Evolutionary conservation across 768 basidiomycete genomes (phyloP), one percentile per base, ranked within the genome.

Genomic region (Mycena vulgaris): DNA sequence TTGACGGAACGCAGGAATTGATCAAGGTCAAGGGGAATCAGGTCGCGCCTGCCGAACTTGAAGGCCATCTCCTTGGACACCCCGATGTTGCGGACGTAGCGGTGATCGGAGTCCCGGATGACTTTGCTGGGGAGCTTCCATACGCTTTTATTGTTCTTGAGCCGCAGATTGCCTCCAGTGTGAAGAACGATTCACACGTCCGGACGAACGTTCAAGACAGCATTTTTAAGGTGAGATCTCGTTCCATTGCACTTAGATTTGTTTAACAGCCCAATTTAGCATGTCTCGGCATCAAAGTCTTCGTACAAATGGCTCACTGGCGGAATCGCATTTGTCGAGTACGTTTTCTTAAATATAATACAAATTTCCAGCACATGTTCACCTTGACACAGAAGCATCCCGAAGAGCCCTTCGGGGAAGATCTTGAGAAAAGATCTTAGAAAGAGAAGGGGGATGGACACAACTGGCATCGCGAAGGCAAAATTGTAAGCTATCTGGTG

Each of bases 41-140:
- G 67, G 83, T 84, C 16, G 80, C 83, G 8, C 83, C 82, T 3
- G 81, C 92, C 3, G 91, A 92, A 66, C 80, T 92, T 16, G 91
- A 92, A 75, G 91, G 81, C 23, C 80, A 80, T 59, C 74, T 85
- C 9, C 75, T 84, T 19, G 77, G 76, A 13, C 89, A 92, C 77
- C 82, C 87, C 3, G 87, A 89, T 72, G 83, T 92, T 25, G 79
- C 82, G 3, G 92, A 92, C 68, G 84, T 82, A 6, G 90, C 90
- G 66, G 90, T 93, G 10, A 84, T 93, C n/a, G 87, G 89, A 0
- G 70, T 89, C 30, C 85, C 84, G 5, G 87, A 93, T 71, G 89
- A 89, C 0, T 89, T 85, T 53, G 85, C 81, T 57, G 93, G 92
- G 5, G 92, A 93, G 76, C 75, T 91, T 4, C 92, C 92, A 0